phyloP scores from a whole-genome alignment of 129 eudicot genomes.

The Flaveria linearis region DNA sequence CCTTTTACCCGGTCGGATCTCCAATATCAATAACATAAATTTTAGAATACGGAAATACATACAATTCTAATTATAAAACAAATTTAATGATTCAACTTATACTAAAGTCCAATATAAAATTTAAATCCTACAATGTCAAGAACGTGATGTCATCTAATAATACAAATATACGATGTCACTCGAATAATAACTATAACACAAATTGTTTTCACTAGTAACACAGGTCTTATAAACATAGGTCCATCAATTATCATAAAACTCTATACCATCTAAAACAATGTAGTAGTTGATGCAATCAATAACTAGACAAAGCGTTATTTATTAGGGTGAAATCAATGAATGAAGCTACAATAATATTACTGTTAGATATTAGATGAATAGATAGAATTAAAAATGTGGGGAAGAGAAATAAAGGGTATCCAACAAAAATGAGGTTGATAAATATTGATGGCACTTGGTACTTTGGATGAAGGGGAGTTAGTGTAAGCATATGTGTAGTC shows the following conservation, averaged over 20 bases:
- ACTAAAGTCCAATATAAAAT: too few species aligned
- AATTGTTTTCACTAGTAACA: too few species aligned
- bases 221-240: too few species aligned
- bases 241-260: not conserved
- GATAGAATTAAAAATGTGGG: not conserved
- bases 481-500: slow-evolving; percentile 29
- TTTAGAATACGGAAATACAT: too few species aligned
- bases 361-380: not conserved
- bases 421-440: slow-evolving; percentile 26
- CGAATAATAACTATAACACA: too few species aligned
- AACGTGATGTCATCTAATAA: too few species aligned
- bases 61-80: too few species aligned
- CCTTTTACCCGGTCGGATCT: too few species aligned
- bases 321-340: not conserved
- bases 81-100: too few species aligned
- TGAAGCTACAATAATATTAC: not conserved
- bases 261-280: not conserved
- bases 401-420: not conserved
- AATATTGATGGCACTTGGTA: slow-evolving; percentile 33
- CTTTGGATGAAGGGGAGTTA: slow-evolving; percentile 23
- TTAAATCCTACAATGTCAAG: too few species aligned
- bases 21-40: too few species aligned
- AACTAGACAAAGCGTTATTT: not conserved
- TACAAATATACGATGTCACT: too few species aligned
- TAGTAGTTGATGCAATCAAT: not conserved